Percentiles rank a stretch among this genome's conserved stretches.
Evolutionary conservation across 1,139 yeast species (phyloP).

Genomic region (Yamadazyma conglobata): DNA sequence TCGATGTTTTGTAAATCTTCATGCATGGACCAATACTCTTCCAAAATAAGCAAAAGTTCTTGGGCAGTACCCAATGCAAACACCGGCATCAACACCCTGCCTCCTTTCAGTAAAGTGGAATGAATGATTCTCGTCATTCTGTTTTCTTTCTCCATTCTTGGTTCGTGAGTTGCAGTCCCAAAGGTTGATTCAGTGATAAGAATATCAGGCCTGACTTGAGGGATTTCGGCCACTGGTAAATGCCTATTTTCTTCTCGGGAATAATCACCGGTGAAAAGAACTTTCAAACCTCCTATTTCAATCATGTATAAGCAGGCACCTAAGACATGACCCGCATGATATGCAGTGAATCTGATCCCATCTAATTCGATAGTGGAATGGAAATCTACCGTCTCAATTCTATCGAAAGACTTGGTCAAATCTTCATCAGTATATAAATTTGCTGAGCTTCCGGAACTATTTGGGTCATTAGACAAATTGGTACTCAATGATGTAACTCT

Average conservation of each 20-base stretch:
- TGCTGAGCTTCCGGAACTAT: conserved; percentile 21
- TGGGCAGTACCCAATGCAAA: conserved; percentile 97
- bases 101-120: conserved; percentile 82
- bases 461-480: conserved; percentile 19
- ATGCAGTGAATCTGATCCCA: conserved; percentile 94
- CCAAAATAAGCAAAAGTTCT: conserved; percentile 81
- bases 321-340: conserved; percentile 97
- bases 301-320: conserved; percentile 98
- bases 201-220: conserved; percentile 84
- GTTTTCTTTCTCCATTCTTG: conserved; percentile 78
- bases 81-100: conserved; percentile 88
- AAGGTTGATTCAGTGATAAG: conserved; percentile 93
- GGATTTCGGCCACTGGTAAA: conserved; percentile 91
- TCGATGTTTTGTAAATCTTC: conserved; percentile 79
- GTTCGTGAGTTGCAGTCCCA: conserved; percentile 97
- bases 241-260: conserved; percentile 96
- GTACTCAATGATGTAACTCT: conserved; percentile 68
- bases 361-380: conserved; percentile 94
- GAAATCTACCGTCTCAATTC: conserved; percentile 90
- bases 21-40: conserved; percentile 89
- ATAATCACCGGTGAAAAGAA: conserved; percentile 92
- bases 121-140: conserved; percentile 80
- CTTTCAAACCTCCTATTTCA: conserved; percentile 89
- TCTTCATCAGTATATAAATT: conserved; percentile 88
- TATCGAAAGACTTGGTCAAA: conserved; percentile 78